phyloP scores from a whole-genome alignment of 495 filamentous ascomycete genomes.

The Hypoxylon cercidicola region DNA sequence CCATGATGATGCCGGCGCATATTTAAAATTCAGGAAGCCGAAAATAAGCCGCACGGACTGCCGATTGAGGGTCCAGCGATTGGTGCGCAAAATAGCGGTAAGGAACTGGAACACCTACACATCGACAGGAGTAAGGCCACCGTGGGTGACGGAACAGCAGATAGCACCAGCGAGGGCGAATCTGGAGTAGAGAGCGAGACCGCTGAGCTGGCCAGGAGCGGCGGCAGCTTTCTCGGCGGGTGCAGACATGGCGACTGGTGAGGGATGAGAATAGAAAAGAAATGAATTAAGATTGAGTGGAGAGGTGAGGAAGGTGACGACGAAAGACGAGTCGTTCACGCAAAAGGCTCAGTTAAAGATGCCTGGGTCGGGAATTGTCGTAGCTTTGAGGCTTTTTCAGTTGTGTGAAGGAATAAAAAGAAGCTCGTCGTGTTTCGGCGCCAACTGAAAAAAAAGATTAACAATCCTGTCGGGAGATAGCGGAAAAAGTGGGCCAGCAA shows the following conservation, averaged over 20 bases:
- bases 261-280: constrained; percentile 18
- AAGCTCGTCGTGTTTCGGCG: constrained; percentile 37
- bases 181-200: constrained; percentile 73
- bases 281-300: constrained; percentile 47
- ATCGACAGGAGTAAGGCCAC: constrained; percentile 91
- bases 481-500: constrained; percentile 30
- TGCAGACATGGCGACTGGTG: constrained; percentile 40
- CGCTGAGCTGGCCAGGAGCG: constrained; percentile 53
- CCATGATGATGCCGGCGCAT: constrained; percentile 11
- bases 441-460: constrained; percentile 43
- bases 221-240: constrained; percentile 47
- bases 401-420: constrained; percentile 13
- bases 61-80: not conserved
- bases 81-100: constrained; percentile 5
- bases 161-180: constrained; percentile 94
- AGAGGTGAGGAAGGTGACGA: constrained; percentile 38
- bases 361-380: constrained; percentile 6
- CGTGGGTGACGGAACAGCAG: constrained; percentile 95
- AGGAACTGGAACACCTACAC: constrained; percentile 73
- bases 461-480: constrained; percentile 32
- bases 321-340: constrained; percentile 38
- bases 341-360: constrained; percentile 23
- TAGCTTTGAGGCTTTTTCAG: constrained; percentile 42
- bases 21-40: not conserved
- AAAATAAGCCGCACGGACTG: constrained; percentile 3